Base-by-base conservation (phyloP, 768 basidiomycete genomes). In the Leccinellum luteum region DNA sequence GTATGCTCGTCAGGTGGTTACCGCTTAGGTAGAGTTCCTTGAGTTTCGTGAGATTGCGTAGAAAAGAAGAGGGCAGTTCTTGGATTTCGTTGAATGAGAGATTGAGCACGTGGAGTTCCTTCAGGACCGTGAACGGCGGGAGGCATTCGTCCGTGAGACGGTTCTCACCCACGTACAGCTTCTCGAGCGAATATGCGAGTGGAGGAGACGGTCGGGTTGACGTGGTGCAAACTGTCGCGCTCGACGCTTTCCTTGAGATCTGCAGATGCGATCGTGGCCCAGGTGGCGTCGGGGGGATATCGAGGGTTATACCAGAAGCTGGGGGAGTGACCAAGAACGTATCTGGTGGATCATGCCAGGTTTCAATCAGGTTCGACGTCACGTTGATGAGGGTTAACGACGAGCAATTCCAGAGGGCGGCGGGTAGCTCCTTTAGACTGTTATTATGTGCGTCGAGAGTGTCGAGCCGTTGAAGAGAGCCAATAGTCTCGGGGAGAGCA, bases 71-170 rank as follows among this genome's bases (percentile, higher is more conserved):
- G 0, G 96, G 94, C 45, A 98, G 80, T 65, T 95, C 92, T 71
- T 89, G 88, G 45, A 99, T 89, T 54, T 93, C 86, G 72, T 99
- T 99, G 78, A 97, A 98, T 27, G 91, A 92, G 19, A 98, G 78
- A 64, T 98, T 98, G 57, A 99, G 82, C 2, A 92, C 85, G 2
- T 77, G 79, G 12, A 99, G 81, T 62, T 90, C 85, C 58, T 84
- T 83, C 64, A 98, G 79, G 41, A 90, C 77, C 65, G 86, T 87
- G 28, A 98, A 73, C 0, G 86, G 82, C 19, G 84, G 84, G 28
- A 97, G 80, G 10, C 82, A 80, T 44, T 95, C 91, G 65, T 95
- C 90, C 10, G 84, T 85, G 19, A 98, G 78, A 30, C 78, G 79
- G 72, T 98, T 99, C 78, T 99, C 94, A 57, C 91, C 93, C 1